Evolutionary conservation across 345 rosid species (phyloP), one percentile per base, ranked within the genome.

Genomic region (Viola odorata): DNA sequence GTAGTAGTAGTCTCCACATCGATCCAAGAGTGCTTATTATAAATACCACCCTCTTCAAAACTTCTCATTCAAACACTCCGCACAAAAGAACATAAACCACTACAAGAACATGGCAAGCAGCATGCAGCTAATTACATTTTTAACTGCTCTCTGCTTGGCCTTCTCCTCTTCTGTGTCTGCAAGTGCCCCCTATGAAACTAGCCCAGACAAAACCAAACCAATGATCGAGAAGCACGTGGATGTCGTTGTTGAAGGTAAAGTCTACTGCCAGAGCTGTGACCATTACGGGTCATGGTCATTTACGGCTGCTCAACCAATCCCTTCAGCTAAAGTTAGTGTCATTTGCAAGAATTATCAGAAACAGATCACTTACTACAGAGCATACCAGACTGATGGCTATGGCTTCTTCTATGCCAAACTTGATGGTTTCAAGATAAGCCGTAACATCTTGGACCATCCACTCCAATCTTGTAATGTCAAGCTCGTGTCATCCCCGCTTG

Each of bases 361-460:
- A 16, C 79, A 78, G 59, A 85, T 91, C 8, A 81, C 75, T 53
- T 89, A 69, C 76, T 88, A 86, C 81, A 82, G 76, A 80, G 83
- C 84, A 41, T 84, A 59, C 48, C 68, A 84, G 75, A 82, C 95
- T 5, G 66, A 84, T 53, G 69, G 50, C 0, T 38, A 81, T 7
- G 89, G 98, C 8, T 77, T 88, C 76, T 91, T 91, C 85, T 85
- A 80, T 13, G 95, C 89, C 3, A 75, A 77, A 17, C 96, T 91
- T 40, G 78, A 70, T 44, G 96, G 84, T 12, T 77, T 67, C 65
- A 72, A 77, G 72, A 70, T 80, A 77, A 70, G 61, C 52, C 37
- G 75, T 53, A 59, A 63, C 32, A 38, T 84, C 57, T 75, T 81
- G 68, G 92, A 91, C 68, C 98, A 91, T 69, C 95, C 96, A 41